Percentiles rank a stretch among this genome's conserved stretches.
Evolutionary conservation across 176 grass and related monocot genomes (phyloP).

Genomic region (Luzula sylvatica): DNA sequence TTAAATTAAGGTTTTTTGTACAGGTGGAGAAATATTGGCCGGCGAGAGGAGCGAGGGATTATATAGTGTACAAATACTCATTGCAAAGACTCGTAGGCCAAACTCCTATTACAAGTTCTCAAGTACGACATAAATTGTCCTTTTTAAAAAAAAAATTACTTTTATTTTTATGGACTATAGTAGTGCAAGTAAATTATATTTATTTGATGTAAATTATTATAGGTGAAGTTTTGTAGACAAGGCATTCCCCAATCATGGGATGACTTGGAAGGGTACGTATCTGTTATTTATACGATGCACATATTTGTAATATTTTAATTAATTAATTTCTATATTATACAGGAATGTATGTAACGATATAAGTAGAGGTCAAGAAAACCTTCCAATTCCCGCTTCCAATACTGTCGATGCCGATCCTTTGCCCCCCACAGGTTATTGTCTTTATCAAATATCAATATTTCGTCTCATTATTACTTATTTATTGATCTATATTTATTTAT

Average conservation of each 20-base stretch:
- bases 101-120: conserved; percentile 48
- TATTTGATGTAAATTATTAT: conserved; percentile 5
- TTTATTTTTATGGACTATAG: conserved; percentile 2
- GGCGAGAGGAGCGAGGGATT: conserved; percentile 48
- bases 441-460: no score
- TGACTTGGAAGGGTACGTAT: conserved; percentile 69
- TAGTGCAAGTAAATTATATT: background rate
- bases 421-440: conserved; percentile 50
- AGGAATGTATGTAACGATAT: conserved; percentile 70
- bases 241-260: conserved; percentile 51
- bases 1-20: conserved; percentile 1
- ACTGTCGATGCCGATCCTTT: conserved; percentile 61
- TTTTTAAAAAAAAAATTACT: background rate
- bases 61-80: conserved; percentile 65
- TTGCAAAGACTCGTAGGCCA: conserved; percentile 77
- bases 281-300: conserved; percentile 1
- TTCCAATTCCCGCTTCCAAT: conserved; percentile 85
- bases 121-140: conserved; percentile 29
- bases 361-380: conserved; percentile 56
- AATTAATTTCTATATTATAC: background rate
- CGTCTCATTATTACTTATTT: background rate
- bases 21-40: conserved; percentile 71
- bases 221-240: conserved; percentile 67
- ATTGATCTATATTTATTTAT: no score
- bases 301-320: background rate